Base-by-base conservation (phyloP, 768 basidiomycete genomes). In the Hypholoma sublateritium region DNA sequence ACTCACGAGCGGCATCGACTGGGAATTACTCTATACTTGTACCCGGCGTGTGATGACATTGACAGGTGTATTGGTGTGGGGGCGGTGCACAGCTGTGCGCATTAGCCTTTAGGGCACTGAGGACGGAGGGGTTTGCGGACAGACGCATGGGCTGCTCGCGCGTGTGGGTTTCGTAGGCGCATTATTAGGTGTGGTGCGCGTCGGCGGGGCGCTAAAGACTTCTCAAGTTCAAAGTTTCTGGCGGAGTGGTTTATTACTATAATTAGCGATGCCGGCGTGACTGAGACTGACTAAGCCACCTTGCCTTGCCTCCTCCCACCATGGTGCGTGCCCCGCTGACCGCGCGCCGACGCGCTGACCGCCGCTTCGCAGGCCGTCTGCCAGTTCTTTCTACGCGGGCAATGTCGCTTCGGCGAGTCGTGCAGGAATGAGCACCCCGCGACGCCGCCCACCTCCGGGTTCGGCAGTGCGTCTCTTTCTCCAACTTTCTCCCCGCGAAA, bases 81-180 rank as follows among this genome's bases (percentile, higher is more conserved):
- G n/a, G n/a, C n/a, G n/a, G n/a, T n/a, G n/a, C n/a, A n/a, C 86
- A 55, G 92, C 81, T 7, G 75, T 75, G 34, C 86, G 86, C 77
- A 95, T 88, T 13, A 84, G 86, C 8, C n/a, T n/a, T n/a, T n/a
- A n/a, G n/a, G n/a, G 82, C 67, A 0, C 84, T 83, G 2, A 95
- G 71, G 58, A 84, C 76, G 46, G 79, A 79, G 1, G 84, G 79
- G 66, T 92, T 86, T 32, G 84, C 76, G 4, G 90, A 87, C 25
- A n/a, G n/a, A n/a, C 77, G 84, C 1, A 71, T 66, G 2, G 90
- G 85, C 66, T 93, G 91, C 67, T 89, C 92, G 46, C 83, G 83
- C 3, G 87, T 82, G 12, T 92, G 87, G 72, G 93, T 92, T 69
- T 91, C 88, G 64, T 83, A 86, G 0, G 82, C 71, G 12, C 88